Evolutionary conservation across 495 filamentous ascomycete genomes (phyloP).

Genomic region (Penicillium cinerascens): DNA sequence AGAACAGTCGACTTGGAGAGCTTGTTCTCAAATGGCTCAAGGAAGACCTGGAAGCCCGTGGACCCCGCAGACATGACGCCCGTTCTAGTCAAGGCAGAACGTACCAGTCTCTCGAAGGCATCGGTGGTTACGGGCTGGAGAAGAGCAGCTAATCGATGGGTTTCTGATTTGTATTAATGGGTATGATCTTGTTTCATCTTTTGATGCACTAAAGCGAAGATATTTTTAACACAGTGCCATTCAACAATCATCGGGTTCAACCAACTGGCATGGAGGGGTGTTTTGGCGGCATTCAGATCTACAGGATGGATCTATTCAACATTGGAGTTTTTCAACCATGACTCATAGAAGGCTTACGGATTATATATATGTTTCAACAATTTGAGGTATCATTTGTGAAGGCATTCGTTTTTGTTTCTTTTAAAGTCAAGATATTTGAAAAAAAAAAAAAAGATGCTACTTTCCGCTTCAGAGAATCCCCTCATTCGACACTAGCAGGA

Average conservation of each 20-base stretch:
- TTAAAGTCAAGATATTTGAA: too few species aligned
- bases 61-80: conserved; percentile 67
- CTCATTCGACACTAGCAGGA: too few species aligned
- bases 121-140: conserved; percentile 82
- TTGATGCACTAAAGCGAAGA: neutral
- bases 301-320: conserved; percentile 29
- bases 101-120: conserved; percentile 60
- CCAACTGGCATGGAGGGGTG: conserved; percentile 27
- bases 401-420: neutral
- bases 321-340: conserved; percentile 32
- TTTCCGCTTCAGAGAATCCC: too few species aligned
- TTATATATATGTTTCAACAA: neutral
- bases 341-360: conserved; percentile 17
- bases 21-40: conserved; percentile 84
- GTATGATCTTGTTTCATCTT: conserved; percentile 2
- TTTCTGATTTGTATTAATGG: neutral
- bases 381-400: neutral
- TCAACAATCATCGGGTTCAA: conserved; percentile 36
- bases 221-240: conserved; percentile 20
- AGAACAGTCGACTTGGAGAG: conserved; percentile 74
- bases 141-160: conserved; percentile 39
- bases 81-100: conserved; percentile 63
- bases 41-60: conserved; percentile 75
- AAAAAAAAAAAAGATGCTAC: too few species aligned
- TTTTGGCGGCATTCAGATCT: conserved; percentile 20